These are phyloP conservation scores for Trichocomaceae sp. DNA, from an alignment of 2,329 filamentous ascomycete species.

Conservation along the genomic window DNA sequence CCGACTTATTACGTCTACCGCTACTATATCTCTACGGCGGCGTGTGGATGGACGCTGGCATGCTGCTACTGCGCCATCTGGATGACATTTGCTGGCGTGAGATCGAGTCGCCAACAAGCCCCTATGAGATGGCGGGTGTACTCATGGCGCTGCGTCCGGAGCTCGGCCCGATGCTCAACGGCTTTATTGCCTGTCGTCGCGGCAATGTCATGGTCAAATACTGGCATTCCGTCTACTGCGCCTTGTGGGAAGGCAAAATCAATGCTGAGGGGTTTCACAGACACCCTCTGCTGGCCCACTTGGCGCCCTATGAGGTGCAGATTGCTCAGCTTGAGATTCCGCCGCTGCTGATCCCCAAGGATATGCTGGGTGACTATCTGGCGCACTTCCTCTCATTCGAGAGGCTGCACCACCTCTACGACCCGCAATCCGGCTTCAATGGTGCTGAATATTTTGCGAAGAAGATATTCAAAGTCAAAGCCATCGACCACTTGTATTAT, in stretches of 20 bases:
- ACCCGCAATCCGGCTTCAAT: background rate
- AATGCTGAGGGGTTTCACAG: background rate
- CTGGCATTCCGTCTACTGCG: background rate
- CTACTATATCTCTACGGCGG: conserved; percentile 34
- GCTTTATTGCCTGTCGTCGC: background rate
- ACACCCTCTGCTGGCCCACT: background rate
- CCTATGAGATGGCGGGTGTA: background rate
- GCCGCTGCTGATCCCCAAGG: background rate
- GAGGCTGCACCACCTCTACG: background rate
- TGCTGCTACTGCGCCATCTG: conserved; percentile 36
- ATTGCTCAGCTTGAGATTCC: background rate
- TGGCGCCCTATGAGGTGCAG: background rate
- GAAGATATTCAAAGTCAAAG: background rate
- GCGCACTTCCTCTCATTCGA: background rate
- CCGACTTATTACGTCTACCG: conserved; percentile 44
- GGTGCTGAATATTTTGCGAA: background rate
- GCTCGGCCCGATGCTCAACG: background rate
- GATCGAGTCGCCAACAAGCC: background rate
- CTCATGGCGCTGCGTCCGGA: background rate
- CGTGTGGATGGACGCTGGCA: conserved; percentile 38
- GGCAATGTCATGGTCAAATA: background rate
- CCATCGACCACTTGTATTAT: background rate
- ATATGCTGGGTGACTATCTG: background rate
- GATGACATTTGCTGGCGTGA: conserved; percentile 41
- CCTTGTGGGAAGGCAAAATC: background rate